Conservation (phyloP, 352 stramenopile genomes). For the Pythium vanterpoolii region DNA sequence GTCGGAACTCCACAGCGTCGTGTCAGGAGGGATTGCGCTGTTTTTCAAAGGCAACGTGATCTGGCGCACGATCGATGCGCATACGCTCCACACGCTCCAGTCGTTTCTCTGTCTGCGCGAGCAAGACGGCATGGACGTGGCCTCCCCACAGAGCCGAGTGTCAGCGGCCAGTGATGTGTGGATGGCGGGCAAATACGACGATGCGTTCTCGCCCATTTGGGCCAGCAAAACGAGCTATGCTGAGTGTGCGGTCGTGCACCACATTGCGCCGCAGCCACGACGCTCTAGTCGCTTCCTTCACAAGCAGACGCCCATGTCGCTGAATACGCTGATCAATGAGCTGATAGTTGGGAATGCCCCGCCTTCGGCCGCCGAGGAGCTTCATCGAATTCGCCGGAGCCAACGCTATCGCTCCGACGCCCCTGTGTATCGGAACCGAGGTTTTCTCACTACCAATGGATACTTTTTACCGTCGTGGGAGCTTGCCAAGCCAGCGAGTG, state of each 20-base stretch:
- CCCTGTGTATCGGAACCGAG: constrained; percentile 48
- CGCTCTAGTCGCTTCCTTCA: constrained; percentile 40
- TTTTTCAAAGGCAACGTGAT: constrained; percentile 59
- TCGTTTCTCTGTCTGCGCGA: constrained; percentile 51
- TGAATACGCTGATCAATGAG: constrained; percentile 38
- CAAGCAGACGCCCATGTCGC: constrained; percentile 40
- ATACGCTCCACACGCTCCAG: constrained; percentile 36
- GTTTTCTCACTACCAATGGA: constrained; percentile 44
- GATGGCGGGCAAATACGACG: constrained; percentile 47
- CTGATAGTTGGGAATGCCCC: neutral
- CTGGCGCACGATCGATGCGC: constrained; percentile 40
- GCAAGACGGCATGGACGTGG: constrained; percentile 44
- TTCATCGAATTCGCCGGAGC: neutral
- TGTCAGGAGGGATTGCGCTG: constrained; percentile 25
- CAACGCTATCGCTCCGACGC: constrained; percentile 27
- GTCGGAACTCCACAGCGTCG: constrained; percentile 10
- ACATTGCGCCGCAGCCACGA: constrained; percentile 26
- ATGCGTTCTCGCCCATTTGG: constrained; percentile 63
- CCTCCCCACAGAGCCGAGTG: neutral
- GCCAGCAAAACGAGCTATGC: constrained; percentile 58
- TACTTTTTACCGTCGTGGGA: constrained; percentile 40
- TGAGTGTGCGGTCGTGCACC: constrained; percentile 42
- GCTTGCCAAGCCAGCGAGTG: constrained; percentile 26
- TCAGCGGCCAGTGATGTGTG: constrained; percentile 29
- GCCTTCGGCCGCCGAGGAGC: neutral